Evolutionary conservation across 352 stramenopile species (phyloP).

Genomic region (Phytophthora uliginosa): DNA sequence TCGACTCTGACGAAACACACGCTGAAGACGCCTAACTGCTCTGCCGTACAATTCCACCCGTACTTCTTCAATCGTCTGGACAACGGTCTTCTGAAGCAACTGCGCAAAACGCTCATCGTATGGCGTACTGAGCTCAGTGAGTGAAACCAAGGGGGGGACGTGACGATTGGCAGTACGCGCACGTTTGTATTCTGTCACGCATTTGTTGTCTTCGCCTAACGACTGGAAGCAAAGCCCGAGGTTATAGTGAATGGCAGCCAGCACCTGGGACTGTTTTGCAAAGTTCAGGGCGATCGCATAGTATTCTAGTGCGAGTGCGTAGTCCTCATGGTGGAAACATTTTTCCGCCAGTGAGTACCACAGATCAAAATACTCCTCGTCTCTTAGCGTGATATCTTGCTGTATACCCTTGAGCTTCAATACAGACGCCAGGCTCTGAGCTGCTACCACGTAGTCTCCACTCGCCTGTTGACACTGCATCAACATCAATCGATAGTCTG

Average conservation of each 20-base stretch:
- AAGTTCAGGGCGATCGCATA: conserved; percentile 70
- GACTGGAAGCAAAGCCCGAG: conserved; percentile 70
- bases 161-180: conserved; percentile 74
- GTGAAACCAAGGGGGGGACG: conserved; percentile 49
- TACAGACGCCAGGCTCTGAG: conserved; percentile 53
- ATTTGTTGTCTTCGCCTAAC: conserved; percentile 57
- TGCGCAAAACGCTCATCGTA: conserved; percentile 63
- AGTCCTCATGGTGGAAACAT: conserved; percentile 77
- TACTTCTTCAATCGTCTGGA: conserved; percentile 66
- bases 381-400: conserved; percentile 44
- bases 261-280: conserved; percentile 67
- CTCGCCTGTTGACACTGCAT: conserved; percentile 73
- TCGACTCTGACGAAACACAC: conserved; percentile 65
- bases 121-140: conserved; percentile 47
- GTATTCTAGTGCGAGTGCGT: conserved; percentile 66
- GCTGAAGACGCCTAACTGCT: conserved; percentile 69
- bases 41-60: conserved; percentile 67
- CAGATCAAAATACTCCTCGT: conserved; percentile 66
- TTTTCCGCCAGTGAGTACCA: conserved; percentile 69
- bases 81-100: conserved; percentile 57
- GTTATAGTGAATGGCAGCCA: conserved; percentile 65
- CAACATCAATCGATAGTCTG: conserved; percentile 73
- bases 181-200: conserved; percentile 73
- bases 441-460: conserved; percentile 65
- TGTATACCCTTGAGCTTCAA: conserved; percentile 41